Conservation (phyloP, 345 rosid species). For the Eucalyptus virginea region DNA sequence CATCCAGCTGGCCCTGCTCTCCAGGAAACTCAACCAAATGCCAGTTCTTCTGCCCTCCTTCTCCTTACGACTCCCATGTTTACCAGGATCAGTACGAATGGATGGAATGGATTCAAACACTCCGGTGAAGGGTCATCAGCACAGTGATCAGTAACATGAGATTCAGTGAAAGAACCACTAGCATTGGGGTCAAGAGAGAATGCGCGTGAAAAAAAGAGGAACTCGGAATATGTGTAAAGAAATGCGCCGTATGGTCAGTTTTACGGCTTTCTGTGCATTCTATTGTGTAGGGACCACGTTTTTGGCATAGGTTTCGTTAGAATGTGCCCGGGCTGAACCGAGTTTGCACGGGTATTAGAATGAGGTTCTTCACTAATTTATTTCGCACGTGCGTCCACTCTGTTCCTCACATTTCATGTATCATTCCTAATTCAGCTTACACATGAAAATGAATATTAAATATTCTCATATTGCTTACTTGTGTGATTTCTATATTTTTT, state of each 20-base stretch:
- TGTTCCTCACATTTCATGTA: no score
- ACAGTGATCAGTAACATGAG: background rate
- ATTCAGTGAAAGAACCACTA: background rate
- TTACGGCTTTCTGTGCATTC: background rate
- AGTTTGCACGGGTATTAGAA: background rate
- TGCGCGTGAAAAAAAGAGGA: background rate
- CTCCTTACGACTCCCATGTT: background rate
- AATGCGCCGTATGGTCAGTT: background rate
- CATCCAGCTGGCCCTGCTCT: background rate
- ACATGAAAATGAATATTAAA: background rate
- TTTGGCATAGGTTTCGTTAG: background rate
- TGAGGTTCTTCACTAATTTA: background rate
- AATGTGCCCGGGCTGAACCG: background rate
- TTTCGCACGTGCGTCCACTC: accelerated
- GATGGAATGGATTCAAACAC: background rate
- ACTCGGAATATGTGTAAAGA: background rate
- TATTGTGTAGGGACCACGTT: background rate
- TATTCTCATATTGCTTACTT: background rate
- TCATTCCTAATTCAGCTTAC: background rate
- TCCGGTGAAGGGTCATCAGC: background rate
- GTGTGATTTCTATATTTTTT: background rate
- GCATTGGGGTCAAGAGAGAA: background rate
- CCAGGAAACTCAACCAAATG: background rate
- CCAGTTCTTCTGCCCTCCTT: background rate
- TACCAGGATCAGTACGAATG: background rate